These are phyloP conservation scores for Vanilla planifolia DNA, from an alignment of 106 monocot species.

Conservation along the genomic window DNA sequence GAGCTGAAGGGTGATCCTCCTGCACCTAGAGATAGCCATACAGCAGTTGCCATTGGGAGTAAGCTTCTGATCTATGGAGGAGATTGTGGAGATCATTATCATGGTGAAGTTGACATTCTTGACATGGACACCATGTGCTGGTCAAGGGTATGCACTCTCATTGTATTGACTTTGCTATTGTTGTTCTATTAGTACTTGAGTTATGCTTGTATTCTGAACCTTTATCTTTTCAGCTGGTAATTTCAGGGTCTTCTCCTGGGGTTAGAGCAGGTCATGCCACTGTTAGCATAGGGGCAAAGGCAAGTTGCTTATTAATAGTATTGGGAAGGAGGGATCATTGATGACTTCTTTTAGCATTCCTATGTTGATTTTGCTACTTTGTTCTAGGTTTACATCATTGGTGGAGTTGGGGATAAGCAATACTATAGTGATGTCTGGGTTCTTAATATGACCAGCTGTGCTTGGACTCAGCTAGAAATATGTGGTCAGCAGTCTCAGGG, in stretches of 20 bases:
- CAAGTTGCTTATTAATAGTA: neutral
- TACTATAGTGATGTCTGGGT: constrained; percentile 95
- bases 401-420: constrained; percentile 92
- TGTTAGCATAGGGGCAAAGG: constrained; percentile 66
- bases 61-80: constrained; percentile 73
- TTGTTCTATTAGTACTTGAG: too few relatives aligned
- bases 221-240: constrained; percentile 31
- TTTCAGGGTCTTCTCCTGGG: constrained; percentile 76
- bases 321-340: neutral
- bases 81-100: constrained; percentile 85
- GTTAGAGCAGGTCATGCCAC: constrained; percentile 89
- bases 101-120: constrained; percentile 83
- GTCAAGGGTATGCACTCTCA: constrained; percentile 54
- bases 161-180: too few relatives aligned
- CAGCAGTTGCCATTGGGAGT: constrained; percentile 63
- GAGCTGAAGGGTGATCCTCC: constrained; percentile 63
- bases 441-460: constrained; percentile 47
- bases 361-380: neutral
- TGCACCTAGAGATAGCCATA: constrained; percentile 79
- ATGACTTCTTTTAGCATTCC: neutral
- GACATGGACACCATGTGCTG: constrained; percentile 67
- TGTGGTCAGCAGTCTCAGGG: constrained; percentile 76
- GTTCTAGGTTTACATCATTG: constrained; percentile 70
- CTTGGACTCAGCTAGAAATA: constrained; percentile 69
- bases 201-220: too few relatives aligned